Evolutionary conservation across 1,284 basidiomycete species (phyloP).

Genomic region (Leccinum angustisporum): DNA sequence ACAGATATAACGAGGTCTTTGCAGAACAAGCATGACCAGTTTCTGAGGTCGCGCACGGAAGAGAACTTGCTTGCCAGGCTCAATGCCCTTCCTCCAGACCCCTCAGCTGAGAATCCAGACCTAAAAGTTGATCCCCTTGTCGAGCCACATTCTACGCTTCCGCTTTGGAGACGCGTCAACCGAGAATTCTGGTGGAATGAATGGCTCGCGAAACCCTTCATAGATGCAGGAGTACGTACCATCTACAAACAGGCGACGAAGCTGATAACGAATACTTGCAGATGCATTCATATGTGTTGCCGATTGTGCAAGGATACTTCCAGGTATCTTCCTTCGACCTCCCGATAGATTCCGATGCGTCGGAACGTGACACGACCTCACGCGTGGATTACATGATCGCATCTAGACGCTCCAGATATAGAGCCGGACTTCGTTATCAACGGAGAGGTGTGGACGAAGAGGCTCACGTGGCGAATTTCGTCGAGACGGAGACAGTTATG

Average conservation of each 20-base stretch:
- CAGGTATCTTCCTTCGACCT: slow-evolving; percentile 58
- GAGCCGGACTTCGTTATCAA: slow-evolving; percentile 95
- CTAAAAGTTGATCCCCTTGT: slow-evolving; percentile 53
- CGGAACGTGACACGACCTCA: slow-evolving; percentile 44
- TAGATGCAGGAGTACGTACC: slow-evolving; percentile 66
- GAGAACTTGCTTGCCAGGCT: slow-evolving; percentile 57
- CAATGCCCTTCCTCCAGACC: slow-evolving; percentile 37
- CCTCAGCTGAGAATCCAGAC: slow-evolving; percentile 26
- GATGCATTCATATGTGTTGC: slow-evolving; percentile 65
- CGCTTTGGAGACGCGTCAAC: slow-evolving; percentile 83
- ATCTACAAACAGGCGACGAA: not conserved
- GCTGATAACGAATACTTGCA: slow-evolving; percentile 3
- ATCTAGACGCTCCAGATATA: slow-evolving; percentile 86
- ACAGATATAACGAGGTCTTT: slow-evolving; percentile 76
- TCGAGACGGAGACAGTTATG: slow-evolving; percentile 90
- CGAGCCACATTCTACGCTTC: slow-evolving; percentile 70
- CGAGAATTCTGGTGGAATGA: slow-evolving; percentile 91
- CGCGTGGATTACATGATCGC: slow-evolving; percentile 69
- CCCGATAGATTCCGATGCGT: slow-evolving; percentile 50
- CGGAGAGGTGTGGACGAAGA: slow-evolving; percentile 90
- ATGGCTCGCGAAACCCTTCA: slow-evolving; percentile 70
- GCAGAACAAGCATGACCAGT: slow-evolving; percentile 73
- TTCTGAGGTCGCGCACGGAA: slow-evolving; percentile 53
- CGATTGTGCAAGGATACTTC: slow-evolving; percentile 76
- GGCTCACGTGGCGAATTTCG: slow-evolving; percentile 85